These are phyloP conservation scores for Monotropa hypopitys DNA, from an alignment of 179 eudicot genomes.

Conservation along the genomic window DNA sequence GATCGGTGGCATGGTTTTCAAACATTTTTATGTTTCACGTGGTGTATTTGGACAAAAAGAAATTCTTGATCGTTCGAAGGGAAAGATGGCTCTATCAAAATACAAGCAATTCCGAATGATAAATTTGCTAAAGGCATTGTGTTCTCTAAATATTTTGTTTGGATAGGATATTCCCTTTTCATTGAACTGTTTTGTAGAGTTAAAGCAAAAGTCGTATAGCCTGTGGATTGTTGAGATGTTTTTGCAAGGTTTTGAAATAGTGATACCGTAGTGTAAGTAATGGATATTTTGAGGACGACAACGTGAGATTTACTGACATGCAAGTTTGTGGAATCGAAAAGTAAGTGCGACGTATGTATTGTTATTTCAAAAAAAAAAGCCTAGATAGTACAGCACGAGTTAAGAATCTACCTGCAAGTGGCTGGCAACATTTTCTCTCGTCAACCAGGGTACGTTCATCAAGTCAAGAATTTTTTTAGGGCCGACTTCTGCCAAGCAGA, in stretches of 20 bases:
- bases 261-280: too few relatives aligned
- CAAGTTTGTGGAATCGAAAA: too few relatives aligned
- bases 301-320: too few relatives aligned
- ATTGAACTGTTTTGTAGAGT: not conserved
- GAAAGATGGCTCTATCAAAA: not conserved
- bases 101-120: not conserved
- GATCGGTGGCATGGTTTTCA: not conserved
- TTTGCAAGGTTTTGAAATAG: not conserved
- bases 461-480: conserved; percentile 90
- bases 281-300: too few relatives aligned
- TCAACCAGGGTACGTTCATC: conserved; percentile 90
- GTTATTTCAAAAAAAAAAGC: too few relatives aligned
- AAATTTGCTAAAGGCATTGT: not conserved
- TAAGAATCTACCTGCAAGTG: conserved; percentile 75
- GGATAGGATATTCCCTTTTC: not conserved
- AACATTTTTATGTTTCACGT: not conserved
- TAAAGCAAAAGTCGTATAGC: not conserved
- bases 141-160: not conserved
- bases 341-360: too few relatives aligned
- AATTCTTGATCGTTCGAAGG: not conserved
- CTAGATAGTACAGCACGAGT: not conserved
- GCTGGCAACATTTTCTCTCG: conserved; percentile 97
- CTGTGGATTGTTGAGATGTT: not conserved
- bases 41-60: not conserved
- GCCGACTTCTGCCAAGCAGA: conserved; percentile 68